Conservation (phyloP, 768 basidiomycete species). For the Lactarius hatsudake region DNA sequence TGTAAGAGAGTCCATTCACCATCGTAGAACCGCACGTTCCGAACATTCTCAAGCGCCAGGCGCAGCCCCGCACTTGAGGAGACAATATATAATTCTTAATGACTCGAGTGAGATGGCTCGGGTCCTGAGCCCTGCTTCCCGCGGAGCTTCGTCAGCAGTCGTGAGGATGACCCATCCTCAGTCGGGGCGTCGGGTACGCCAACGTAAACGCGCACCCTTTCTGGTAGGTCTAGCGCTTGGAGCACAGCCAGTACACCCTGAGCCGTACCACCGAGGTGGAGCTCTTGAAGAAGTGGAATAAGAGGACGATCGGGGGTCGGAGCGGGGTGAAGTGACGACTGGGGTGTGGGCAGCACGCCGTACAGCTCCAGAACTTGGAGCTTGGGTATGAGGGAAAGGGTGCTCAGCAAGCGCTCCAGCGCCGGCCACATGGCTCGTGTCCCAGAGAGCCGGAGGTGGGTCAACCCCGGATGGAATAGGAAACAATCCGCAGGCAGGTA, state of each 20-base stretch:
- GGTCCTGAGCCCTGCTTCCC: not conserved
- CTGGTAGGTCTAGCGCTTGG: not conserved
- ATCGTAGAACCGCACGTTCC: not conserved
- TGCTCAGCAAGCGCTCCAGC: conserved; percentile 9
- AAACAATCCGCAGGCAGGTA: conserved; percentile 1
- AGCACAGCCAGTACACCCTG: conserved; percentile 11
- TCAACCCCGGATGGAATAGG: conserved; percentile 9
- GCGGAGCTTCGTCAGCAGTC: conserved; percentile 8
- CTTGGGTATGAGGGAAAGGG: conserved; percentile 8
- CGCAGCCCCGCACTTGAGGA: not conserved
- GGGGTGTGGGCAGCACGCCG: conserved; percentile 3
- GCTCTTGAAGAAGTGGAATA: conserved; percentile 8
- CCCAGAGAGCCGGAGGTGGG: conserved; percentile 15
- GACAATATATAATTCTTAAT: not conserved
- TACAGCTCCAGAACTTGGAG: conserved; percentile 16
- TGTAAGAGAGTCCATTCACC: not conserved
- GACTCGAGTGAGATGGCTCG: not conserved
- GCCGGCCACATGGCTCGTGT: conserved; percentile 3
- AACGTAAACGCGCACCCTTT: conserved; percentile 8
- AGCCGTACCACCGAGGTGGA: conserved; percentile 7
- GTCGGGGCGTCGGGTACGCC: not conserved
- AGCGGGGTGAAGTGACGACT: not conserved
- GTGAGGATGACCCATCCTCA: conserved; percentile 2
- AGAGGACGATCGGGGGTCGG: not conserved
- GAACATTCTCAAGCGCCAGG: not conserved